A percentile compares a stretch with the other conserved stretches of the same genome.
These are phyloP conservation scores for Rutstroemia sp. DNA, from an alignment of 2,329 filamentous ascomycete species.

Conservation along the genomic window DNA sequence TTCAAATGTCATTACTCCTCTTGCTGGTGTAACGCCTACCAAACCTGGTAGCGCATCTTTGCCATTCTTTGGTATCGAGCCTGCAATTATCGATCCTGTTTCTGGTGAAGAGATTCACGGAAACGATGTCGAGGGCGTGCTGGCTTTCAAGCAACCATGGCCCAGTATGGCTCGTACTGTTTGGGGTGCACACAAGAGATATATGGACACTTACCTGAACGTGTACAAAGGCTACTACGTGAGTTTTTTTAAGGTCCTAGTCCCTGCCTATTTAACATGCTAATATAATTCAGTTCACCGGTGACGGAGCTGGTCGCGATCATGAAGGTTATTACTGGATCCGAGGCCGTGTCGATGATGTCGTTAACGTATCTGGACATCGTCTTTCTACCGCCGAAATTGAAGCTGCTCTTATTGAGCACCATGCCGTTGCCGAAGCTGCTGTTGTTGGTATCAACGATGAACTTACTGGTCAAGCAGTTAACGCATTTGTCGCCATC, in stretches of 20 bases:
- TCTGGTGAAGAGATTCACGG: constrained; percentile 88
- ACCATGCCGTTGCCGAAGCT: constrained; percentile 82
- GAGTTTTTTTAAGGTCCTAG: constrained; percentile 36
- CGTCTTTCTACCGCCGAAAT: constrained; percentile 96
- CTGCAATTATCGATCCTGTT: constrained; percentile 93
- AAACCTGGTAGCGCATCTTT: constrained; percentile 95
- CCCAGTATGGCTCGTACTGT: constrained; percentile 98
- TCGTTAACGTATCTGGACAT: constrained; percentile 96
- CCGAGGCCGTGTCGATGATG: constrained; percentile 93
- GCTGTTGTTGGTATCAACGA: constrained; percentile 91
- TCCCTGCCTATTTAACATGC: constrained; percentile 8
- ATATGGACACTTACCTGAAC: constrained; percentile 97
- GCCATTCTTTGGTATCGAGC: constrained; percentile 97
- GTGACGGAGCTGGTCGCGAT: constrained; percentile 90
- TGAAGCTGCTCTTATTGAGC: constrained; percentile 91
- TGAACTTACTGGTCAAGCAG: constrained; percentile 92
- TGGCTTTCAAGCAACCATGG: constrained; percentile 69
- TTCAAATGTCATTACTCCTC: constrained; percentile 88
- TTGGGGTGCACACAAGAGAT: constrained; percentile 95
- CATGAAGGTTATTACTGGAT: constrained; percentile 99
- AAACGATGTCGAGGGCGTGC: constrained; percentile 94
- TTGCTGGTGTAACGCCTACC: constrained; percentile 88
- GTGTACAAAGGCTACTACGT: constrained; percentile 98
- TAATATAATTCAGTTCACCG: constrained; percentile 58
- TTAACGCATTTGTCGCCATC: constrained; percentile 92